phyloP scores from a whole-genome alignment of 2,329 filamentous ascomycete genomes.

The Stachybotrys elegans region DNA sequence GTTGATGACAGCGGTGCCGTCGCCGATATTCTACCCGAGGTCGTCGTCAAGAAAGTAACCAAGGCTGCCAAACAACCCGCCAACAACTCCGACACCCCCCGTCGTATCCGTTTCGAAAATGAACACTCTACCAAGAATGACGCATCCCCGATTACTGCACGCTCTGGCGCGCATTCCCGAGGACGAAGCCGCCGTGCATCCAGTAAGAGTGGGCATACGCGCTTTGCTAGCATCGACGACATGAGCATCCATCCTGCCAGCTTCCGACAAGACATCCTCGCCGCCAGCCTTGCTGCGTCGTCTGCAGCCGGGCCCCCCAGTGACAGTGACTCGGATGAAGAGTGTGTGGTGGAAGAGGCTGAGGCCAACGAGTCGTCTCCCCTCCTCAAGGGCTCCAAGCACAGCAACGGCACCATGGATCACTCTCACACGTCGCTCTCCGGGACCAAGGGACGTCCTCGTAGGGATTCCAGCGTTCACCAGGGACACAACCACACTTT shows the following conservation, averaged over 20 bases:
- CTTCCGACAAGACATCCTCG: constrained; percentile 89
- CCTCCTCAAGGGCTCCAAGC: constrained; percentile 37
- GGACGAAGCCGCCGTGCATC: constrained; percentile 40
- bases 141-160: constrained; percentile 21
- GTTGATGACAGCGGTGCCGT: constrained; percentile 56
- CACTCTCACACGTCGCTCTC: constrained; percentile 15
- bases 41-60: constrained; percentile 46
- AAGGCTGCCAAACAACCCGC: constrained; percentile 17
- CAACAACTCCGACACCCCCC: constrained; percentile 26
- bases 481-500: constrained; percentile 75
- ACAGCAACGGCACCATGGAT: constrained; percentile 23
- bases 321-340: constrained; percentile 49
- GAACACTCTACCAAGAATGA: constrained; percentile 19
- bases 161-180: constrained; percentile 25
- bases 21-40: constrained; percentile 59
- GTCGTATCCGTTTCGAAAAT: constrained; percentile 35
- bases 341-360: constrained; percentile 36
- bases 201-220: constrained; percentile 48
- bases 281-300: constrained; percentile 57
- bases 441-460: constrained; percentile 19
- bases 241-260: constrained; percentile 85
- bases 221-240: constrained; percentile 61
- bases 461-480: constrained; percentile 54
- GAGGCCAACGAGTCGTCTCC: constrained; percentile 40
- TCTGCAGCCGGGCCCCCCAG: constrained; percentile 47